These are phyloP conservation scores for Globisporangium paroecandrum DNA, from an alignment of 352 stramenopile species.

Conservation along the genomic window DNA sequence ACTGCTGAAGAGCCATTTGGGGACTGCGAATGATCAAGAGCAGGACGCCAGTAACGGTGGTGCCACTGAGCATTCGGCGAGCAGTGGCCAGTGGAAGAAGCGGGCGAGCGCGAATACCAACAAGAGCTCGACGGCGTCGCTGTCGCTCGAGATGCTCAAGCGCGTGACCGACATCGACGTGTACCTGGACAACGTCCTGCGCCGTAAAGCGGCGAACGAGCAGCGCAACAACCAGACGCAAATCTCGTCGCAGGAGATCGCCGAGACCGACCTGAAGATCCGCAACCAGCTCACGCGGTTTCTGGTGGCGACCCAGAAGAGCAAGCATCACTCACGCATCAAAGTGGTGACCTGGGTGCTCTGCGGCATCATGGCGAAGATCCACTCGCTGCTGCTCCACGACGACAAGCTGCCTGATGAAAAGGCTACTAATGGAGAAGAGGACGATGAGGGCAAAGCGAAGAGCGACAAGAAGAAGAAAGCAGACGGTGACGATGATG, in stretches of 20 bases:
- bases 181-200: constrained; percentile 80
- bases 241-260: constrained; percentile 72
- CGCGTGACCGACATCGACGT: constrained; percentile 79
- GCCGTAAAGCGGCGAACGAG: constrained; percentile 42
- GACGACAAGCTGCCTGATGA: constrained; percentile 60
- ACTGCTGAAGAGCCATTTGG: constrained; percentile 33
- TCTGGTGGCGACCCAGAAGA: constrained; percentile 65
- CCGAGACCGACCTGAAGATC: constrained; percentile 70
- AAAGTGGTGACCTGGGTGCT: constrained; percentile 87
- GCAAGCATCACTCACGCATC: constrained; percentile 73
- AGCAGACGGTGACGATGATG: constrained; percentile 23
- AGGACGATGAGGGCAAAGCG: constrained; percentile 53
- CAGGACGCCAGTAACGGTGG: not conserved
- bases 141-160: constrained; percentile 79
- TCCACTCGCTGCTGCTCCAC: constrained; percentile 63
- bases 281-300: constrained; percentile 79
- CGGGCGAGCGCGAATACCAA: not conserved
- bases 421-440: constrained; percentile 20
- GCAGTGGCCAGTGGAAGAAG: constrained; percentile 7
- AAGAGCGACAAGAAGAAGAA: constrained; percentile 27
- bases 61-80: not conserved
- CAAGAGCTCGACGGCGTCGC: constrained; percentile 33
- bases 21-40: constrained; percentile 2
- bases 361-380: constrained; percentile 83
- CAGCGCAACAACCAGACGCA: constrained; percentile 28